Evolutionary conservation across 306 rosid genomes (phyloP).

Genomic region (Rosa persica): DNA sequence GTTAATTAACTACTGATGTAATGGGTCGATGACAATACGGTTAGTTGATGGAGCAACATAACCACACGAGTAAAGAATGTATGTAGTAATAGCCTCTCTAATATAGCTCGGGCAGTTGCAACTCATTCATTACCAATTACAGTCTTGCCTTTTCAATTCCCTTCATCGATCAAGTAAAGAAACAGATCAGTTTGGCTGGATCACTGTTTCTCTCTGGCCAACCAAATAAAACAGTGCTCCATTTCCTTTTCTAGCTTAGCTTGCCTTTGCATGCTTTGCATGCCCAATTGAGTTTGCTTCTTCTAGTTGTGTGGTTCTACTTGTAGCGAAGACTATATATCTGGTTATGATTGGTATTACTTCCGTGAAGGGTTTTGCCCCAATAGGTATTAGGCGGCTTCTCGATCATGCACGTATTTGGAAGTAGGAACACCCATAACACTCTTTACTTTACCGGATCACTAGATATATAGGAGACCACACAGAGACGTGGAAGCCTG

Average conservation of each 20-base stretch:
- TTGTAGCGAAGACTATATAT: not conserved
- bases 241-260: not conserved
- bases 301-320: not conserved
- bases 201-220: not conserved
- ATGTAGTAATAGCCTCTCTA: not conserved
- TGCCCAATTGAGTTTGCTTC: not conserved
- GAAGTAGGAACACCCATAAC: conserved; percentile 3
- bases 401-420: not conserved
- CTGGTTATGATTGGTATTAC: not conserved
- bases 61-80: not conserved
- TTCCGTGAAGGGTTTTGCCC: not conserved
- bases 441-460: not conserved
- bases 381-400: not conserved
- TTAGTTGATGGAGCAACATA: not conserved
- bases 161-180: not conserved
- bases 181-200: not conserved
- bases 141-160: not conserved
- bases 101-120: not conserved
- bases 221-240: not conserved
- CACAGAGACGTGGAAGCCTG: not conserved
- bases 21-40: not conserved
- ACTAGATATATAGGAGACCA: not conserved
- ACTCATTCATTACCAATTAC: conserved; percentile 1
- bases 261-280: not conserved
- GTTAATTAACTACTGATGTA: not conserved